A percentile compares a stretch with the other conserved stretches of the same genome.
Conservation (phyloP, 805 yeast genomes). For the Henningerozyma blattae region DNA sequence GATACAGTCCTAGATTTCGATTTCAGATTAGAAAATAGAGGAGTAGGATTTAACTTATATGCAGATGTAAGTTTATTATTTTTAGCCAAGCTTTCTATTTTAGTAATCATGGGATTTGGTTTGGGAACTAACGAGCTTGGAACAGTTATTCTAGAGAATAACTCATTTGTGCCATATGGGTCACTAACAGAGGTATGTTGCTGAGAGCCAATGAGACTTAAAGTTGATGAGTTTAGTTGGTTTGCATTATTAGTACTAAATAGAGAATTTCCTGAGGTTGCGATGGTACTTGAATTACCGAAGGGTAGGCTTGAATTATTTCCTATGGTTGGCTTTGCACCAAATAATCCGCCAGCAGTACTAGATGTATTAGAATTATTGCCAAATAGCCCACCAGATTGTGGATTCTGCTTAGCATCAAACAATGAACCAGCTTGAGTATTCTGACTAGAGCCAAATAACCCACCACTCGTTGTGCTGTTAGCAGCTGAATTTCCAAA, state of each 20-base stretch:
- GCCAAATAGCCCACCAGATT: conserved; percentile 6
- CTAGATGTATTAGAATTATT: conserved; percentile 4
- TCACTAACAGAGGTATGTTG: conserved; percentile 25
- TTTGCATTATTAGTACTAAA: too few relatives aligned
- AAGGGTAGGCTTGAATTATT: too few relatives aligned
- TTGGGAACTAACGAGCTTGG: conserved; percentile 28
- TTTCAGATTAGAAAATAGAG: conserved; percentile 29
- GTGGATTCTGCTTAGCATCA: too few relatives aligned
- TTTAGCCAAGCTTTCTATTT: conserved; percentile 34
- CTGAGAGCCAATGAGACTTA: conserved; percentile 9
- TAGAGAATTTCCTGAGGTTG: too few relatives aligned
- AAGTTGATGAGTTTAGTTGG: neutral
- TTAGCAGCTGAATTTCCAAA: conserved; percentile 17
- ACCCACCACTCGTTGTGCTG: conserved; percentile 26
- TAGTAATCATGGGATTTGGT: conserved; percentile 36
- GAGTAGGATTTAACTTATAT: conserved; percentile 52
- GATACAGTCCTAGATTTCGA: conserved; percentile 30
- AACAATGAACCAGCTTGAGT: too few relatives aligned
- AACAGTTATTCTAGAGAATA: conserved; percentile 36
- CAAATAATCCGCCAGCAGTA: conserved; percentile 14
- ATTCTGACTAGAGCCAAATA: conserved; percentile 15
- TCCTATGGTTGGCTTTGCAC: conserved; percentile 3
- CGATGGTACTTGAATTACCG: too few relatives aligned
- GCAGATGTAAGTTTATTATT: conserved; percentile 49
- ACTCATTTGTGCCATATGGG: conserved; percentile 73